Evolutionary conservation across 352 stramenopile species (phyloP).

Genomic region (Globisporangium barbulae): DNA sequence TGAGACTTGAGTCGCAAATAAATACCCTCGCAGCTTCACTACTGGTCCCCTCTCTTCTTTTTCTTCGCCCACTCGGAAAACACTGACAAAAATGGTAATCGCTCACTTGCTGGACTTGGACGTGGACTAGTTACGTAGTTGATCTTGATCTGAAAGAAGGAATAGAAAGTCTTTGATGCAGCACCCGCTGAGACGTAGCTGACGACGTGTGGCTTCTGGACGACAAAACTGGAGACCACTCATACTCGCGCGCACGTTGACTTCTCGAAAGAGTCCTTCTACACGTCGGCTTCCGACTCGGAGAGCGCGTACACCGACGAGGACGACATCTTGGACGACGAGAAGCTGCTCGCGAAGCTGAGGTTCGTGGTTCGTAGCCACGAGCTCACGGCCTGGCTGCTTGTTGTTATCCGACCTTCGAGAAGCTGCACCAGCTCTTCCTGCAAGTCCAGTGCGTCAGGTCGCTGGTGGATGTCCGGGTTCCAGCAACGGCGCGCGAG

Average conservation of each 20-base stretch:
- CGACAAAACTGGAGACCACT: constrained; percentile 4
- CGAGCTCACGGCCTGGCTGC: constrained; percentile 34
- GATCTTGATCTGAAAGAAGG: background rate
- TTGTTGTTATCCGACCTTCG: constrained; percentile 58
- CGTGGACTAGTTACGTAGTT: background rate
- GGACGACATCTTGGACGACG: constrained; percentile 41
- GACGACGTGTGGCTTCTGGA: background rate
- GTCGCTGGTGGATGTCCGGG: constrained; percentile 36
- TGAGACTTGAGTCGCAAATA: background rate
- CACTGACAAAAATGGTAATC: constrained; percentile 7
- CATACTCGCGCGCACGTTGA: background rate
- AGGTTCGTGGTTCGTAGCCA: constrained; percentile 53
- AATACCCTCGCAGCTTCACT: constrained; percentile 2
- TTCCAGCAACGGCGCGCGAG: constrained; percentile 48
- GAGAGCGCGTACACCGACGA: constrained; percentile 34
- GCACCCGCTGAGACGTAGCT: background rate
- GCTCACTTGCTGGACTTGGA: background rate
- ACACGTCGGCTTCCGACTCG: constrained; percentile 32
- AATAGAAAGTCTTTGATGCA: background rate
- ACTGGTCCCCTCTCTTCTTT: background rate
- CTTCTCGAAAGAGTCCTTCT: background rate
- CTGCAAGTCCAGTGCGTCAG: constrained; percentile 68
- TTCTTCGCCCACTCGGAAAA: background rate
- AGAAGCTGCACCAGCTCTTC: constrained; percentile 69
- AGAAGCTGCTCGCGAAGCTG: constrained; percentile 39